A percentile compares a stretch with the other conserved stretches of the same genome.
These are phyloP conservation scores for Obba rivulosa DNA, from an alignment of 768 basidiomycete species.

Conservation along the genomic window DNA sequence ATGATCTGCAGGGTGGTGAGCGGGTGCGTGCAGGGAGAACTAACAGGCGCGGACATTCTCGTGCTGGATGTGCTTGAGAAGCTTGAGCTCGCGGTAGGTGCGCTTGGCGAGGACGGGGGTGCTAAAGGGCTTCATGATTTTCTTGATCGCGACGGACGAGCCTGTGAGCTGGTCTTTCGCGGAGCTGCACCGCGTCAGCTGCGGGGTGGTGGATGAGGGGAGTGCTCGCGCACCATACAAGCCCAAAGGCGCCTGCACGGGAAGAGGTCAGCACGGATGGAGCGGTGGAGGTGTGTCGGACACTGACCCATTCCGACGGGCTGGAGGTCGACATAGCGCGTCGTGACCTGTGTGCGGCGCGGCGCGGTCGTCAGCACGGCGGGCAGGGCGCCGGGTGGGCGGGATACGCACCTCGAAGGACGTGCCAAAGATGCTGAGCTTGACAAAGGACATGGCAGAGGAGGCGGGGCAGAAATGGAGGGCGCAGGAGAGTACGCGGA, in stretches of 20 bases:
- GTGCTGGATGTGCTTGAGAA: slow-evolving; percentile 97
- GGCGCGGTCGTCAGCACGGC: neutral
- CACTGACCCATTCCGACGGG: slow-evolving; percentile 96
- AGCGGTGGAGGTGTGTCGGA: slow-evolving; percentile 6
- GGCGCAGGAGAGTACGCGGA: neutral
- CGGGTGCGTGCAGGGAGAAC: neutral
- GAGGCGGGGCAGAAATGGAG: slow-evolving; percentile 4
- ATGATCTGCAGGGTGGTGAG: slow-evolving; percentile 64
- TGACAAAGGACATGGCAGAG: slow-evolving; percentile 81
- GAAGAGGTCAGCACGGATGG: slow-evolving; percentile 1
- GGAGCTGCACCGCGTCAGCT: slow-evolving; percentile 39
- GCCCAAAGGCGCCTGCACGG: slow-evolving; percentile 83
- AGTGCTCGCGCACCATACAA: slow-evolving; percentile 73
- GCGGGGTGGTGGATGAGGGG: slow-evolving; percentile 1
- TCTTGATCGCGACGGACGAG: slow-evolving; percentile 96
- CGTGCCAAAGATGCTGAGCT: slow-evolving; percentile 97
- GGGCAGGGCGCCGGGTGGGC: slow-evolving; percentile 6
- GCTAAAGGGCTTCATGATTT: slow-evolving; percentile 99
- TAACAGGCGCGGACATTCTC: slow-evolving; percentile 69
- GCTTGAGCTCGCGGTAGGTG: slow-evolving; percentile 96
- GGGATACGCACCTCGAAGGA: slow-evolving; percentile 75
- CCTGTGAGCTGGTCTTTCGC: slow-evolving; percentile 94
- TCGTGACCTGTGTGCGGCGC: slow-evolving; percentile 69
- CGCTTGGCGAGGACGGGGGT: slow-evolving; percentile 97
- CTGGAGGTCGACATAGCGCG: slow-evolving; percentile 97